Conservation (phyloP, 257 asterid species). For the Nicotiana benthamiana region DNA sequence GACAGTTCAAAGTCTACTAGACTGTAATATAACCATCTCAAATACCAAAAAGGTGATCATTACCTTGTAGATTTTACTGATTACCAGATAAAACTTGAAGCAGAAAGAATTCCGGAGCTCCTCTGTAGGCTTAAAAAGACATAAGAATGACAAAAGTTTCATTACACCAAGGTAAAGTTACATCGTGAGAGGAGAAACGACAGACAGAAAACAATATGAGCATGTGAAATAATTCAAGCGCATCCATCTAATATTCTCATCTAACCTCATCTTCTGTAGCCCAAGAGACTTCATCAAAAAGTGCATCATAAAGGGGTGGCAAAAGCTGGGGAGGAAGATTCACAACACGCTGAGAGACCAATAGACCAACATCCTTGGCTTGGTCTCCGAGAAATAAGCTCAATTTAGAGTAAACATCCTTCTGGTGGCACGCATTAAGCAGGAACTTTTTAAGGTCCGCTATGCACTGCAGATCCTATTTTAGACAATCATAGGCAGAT, state of each 20-base stretch:
- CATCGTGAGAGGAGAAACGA: background rate
- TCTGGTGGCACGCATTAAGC: slow-evolving; percentile 46
- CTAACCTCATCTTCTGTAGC: slow-evolving; percentile 96
- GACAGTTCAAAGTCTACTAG: background rate
- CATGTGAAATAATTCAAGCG: slow-evolving; percentile 2
- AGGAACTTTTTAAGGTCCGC: slow-evolving; percentile 53
- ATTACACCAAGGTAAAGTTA: background rate
- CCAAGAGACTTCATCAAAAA: slow-evolving; percentile 88
- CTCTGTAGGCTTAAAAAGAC: slow-evolving; percentile 52
- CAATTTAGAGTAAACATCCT: slow-evolving; percentile 31
- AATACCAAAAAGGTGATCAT: background rate
- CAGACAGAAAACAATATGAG: background rate
- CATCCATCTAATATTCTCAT: slow-evolving; percentile 5
- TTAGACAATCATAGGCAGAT: background rate
- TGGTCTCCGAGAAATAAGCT: slow-evolving; percentile 37
- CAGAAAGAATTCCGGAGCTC: slow-evolving; percentile 64
- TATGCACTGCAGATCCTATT: slow-evolving; percentile 47
- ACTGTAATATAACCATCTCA: background rate
- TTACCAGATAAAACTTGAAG: slow-evolving; percentile 60
- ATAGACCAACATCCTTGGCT: slow-evolving; percentile 52
- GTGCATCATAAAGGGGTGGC: slow-evolving; percentile 84
- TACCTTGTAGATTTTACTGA: slow-evolving; percentile 85
- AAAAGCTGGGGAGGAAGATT: slow-evolving; percentile 94
- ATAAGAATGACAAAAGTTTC: slow-evolving; percentile 13
- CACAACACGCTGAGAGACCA: slow-evolving; percentile 76